These are phyloP conservation scores for Pseudogymnoascus sp. DNA, from an alignment of 2,329 filamentous ascomycete genomes.

Conservation along the genomic window DNA sequence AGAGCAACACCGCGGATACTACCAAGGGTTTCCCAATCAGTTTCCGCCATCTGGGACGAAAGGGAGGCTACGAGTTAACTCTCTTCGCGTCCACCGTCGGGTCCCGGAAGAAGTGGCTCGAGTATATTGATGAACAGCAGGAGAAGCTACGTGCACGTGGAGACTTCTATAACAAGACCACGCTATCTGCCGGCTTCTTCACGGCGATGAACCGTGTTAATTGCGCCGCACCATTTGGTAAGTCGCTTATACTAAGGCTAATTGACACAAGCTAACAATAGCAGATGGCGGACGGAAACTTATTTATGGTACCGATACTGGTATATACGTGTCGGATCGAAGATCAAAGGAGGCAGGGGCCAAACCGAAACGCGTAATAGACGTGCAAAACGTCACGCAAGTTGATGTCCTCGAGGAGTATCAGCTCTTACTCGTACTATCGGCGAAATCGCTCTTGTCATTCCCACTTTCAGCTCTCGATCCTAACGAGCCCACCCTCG, in stretches of 20 bases:
- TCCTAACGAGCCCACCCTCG: slow-evolving; percentile 69
- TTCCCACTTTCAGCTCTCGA: slow-evolving; percentile 85
- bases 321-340: slow-evolving; percentile 86
- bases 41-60: slow-evolving; percentile 81
- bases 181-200: slow-evolving; percentile 55
- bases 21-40: slow-evolving; percentile 87
- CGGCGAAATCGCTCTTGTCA: slow-evolving; percentile 87
- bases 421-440: slow-evolving; percentile 79
- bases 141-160: slow-evolving; percentile 78
- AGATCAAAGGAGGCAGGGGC: slow-evolving; percentile 71
- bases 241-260: slow-evolving; percentile 12
- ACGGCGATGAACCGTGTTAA: slow-evolving; percentile 74
- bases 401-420: slow-evolving; percentile 96
- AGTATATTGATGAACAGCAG: slow-evolving; percentile 88
- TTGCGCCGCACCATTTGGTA: slow-evolving; percentile 77
- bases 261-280: slow-evolving; percentile 36
- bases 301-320: slow-evolving; percentile 88
- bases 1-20: slow-evolving; percentile 41
- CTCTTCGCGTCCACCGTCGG: slow-evolving; percentile 81
- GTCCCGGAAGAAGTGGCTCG: slow-evolving; percentile 91
- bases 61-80: slow-evolving; percentile 88
- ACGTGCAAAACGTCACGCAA: slow-evolving; percentile 82
- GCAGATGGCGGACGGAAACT: slow-evolving; percentile 80
- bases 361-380: slow-evolving; percentile 75
- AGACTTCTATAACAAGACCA: slow-evolving; percentile 76